Base-by-base conservation (phyloP, 331 rosid species). In the Acacia concinna region DNA sequence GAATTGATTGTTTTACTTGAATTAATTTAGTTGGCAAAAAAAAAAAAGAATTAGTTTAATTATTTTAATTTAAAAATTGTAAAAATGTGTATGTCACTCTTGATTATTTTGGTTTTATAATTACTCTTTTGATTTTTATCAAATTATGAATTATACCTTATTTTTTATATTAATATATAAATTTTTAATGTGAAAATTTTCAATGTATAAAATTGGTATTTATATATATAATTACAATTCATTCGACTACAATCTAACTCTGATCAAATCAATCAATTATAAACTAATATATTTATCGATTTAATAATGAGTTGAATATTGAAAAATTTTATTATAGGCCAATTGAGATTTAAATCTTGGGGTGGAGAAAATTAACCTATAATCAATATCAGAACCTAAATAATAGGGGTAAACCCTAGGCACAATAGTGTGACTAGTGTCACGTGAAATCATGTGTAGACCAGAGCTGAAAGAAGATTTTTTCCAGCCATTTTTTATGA, bases 381-480 rank as follows among this genome's bases (percentile, higher is more conserved):
- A 8, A 52, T 52, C 60, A n/a, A 52, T 41, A 11, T 52, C 27
- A 52, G 8, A 49, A 2, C 13, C 21, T 4, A 52, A 20, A 6
- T 21, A 54, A 54, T 21, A n/a, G 27, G 30, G 30, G 47, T 17
- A 66, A 46, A 21, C 57, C 37, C 30, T 34, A 57, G 47, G 80
- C 68, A 63, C 35, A 1, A 7, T 35, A 57, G 35, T 32, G 69
- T 30, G 82, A 1, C 38, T 35, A 57, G 35, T 32, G 69, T 30
- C 84, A 82, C 84, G 49, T 82, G 84, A 69, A 82, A 72, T 70
- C 84, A 67, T 75, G 81, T 73, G 80, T 76, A 78, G 10, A 70
- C 27, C 8, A 57, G 72, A 40, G 38, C n/a, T 13, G 38, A 47
- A 51, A 38, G 30, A 81, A 8, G 51, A 52, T 18, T 8, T 3